Base-by-base conservation (phyloP, 1,284 basidiomycete species). In the Pholiota adiposa region DNA sequence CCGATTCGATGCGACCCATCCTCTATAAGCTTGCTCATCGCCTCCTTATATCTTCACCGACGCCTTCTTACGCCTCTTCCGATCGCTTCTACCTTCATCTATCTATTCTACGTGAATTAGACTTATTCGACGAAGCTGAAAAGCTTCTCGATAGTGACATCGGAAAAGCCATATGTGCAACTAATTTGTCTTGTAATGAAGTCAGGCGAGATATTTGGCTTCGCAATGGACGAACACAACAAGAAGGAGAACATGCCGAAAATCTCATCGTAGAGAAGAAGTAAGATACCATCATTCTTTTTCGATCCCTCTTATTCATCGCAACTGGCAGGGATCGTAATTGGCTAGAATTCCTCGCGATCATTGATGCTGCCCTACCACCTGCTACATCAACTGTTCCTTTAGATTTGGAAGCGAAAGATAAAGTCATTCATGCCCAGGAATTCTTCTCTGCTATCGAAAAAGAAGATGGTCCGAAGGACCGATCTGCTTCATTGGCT, bases 1-100 rank as follows among this genome's bases (percentile, higher is more conserved):
- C 85, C 43, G 69, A 77, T 48, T 73, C 78, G 60, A 89, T 92
- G 81, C 84, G 82, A 59, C 76, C 83, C 8, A 75, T 94, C 46
- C 80, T 92, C 36, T 86, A 85, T 71, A 87, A 88, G 69, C 81
- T 94, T 57, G 89, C 91, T 23, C 85, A 88, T 65, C 76, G 90
- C 46, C 79, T 92, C 4, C 75, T 92, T 38, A 76, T 81, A 0
- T 83, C 86, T 9, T 83, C 85, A 0, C 78, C 84, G 6, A 82
- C 83, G 0, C 83, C 88, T 0, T 84, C 88, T 0, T 84, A 86
- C 65, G 73, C 84, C 46, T 84, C 80, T 55, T 80, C 92, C 0
- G 92, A 96, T 68, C 85, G 91, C 27, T 87, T 94, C 69, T 82
- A 90, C 68, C 81, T 94, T 43, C 88, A 92, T 65, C 77, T 93